Evolutionary conservation across 1,139 yeast species (phyloP).

Genomic region (Suzukiozyma palmioleophila): DNA sequence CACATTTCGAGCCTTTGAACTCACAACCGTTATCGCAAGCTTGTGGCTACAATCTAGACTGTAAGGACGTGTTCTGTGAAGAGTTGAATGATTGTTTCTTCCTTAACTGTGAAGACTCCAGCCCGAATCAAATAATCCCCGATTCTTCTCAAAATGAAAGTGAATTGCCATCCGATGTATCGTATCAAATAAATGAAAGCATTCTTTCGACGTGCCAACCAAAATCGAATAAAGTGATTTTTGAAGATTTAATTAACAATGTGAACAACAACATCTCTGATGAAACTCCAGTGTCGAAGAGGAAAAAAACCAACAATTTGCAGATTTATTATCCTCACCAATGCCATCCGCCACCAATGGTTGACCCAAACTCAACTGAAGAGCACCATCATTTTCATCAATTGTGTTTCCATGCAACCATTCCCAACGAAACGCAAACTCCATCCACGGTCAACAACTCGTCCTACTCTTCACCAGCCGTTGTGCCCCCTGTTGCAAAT

Average conservation of each 20-base stretch:
- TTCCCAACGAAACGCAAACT: constrained; percentile 21
- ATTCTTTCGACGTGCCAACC: constrained; percentile 1
- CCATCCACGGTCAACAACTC: neutral
- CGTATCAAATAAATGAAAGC: neutral
- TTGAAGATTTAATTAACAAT: constrained; percentile 32
- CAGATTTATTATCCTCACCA: constrained; percentile 33
- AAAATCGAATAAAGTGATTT: constrained; percentile 21
- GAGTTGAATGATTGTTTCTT: constrained; percentile 45
- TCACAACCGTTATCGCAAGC: neutral
- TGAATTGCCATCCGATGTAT: neutral
- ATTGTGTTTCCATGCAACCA: constrained; percentile 44
- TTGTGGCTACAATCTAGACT: constrained; percentile 9
- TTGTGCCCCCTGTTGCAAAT: constrained; percentile 1
- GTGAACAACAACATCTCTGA: constrained; percentile 24
- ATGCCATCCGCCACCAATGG: constrained; percentile 23
- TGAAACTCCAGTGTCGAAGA: constrained; percentile 5
- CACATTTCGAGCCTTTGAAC: constrained; percentile 7
- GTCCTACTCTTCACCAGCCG: neutral
- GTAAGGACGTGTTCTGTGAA: constrained; percentile 42
- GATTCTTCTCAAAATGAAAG: neutral
- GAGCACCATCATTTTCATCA: constrained; percentile 32
- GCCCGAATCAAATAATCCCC: neutral
- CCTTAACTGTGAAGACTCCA: constrained; percentile 26
- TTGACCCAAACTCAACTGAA: constrained; percentile 5
- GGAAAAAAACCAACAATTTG: constrained; percentile 9